These are phyloP conservation scores for Cantharellus anzutake DNA, from an alignment of 768 basidiomycete species.

Conservation along the genomic window DNA sequence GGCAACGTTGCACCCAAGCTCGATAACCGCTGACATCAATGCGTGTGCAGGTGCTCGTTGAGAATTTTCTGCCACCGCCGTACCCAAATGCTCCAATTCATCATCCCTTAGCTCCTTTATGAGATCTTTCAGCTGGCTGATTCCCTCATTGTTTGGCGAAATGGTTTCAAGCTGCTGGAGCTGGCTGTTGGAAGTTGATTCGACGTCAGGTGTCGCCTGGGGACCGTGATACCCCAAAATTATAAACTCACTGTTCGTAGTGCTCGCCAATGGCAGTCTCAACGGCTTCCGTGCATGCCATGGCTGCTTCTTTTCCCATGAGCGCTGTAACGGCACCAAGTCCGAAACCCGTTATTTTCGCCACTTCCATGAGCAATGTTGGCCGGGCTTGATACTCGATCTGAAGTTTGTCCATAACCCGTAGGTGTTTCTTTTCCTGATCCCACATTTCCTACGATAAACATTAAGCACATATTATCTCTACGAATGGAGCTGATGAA, in stretches of 20 bases:
- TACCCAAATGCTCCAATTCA: slow-evolving; percentile 85
- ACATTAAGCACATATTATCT: slow-evolving; percentile 4
- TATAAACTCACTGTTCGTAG: slow-evolving; percentile 69
- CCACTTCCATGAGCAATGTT: slow-evolving; percentile 64
- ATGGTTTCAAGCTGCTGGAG: slow-evolving; percentile 50
- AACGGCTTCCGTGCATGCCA: slow-evolving; percentile 97
- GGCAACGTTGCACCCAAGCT: slow-evolving; percentile 70
- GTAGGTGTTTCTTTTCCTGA: slow-evolving; percentile 81
- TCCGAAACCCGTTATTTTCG: slow-evolving; percentile 73
- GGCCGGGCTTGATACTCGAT: slow-evolving; percentile 71
- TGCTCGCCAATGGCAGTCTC: slow-evolving; percentile 97
- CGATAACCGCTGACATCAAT: slow-evolving; percentile 67
- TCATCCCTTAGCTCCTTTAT: slow-evolving; percentile 82
- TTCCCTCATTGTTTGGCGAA: slow-evolving; percentile 52
- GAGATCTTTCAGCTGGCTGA: slow-evolving; percentile 50
- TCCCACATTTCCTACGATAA: slow-evolving; percentile 80
- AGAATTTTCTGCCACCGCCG: slow-evolving; percentile 70
- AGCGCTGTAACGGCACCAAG: slow-evolving; percentile 72
- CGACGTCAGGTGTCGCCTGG: background rate
- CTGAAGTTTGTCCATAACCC: slow-evolving; percentile 71
- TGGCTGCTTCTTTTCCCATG: slow-evolving; percentile 82
- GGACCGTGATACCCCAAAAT: background rate
- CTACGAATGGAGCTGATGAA: background rate
- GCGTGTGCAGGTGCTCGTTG: slow-evolving; percentile 88
- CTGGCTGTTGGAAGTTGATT: slow-evolving; percentile 34